Evolutionary conservation across 2,329 filamentous ascomycete species (phyloP), one percentile per base, ranked within the genome.

Genomic region (Cercospora janseana): DNA sequence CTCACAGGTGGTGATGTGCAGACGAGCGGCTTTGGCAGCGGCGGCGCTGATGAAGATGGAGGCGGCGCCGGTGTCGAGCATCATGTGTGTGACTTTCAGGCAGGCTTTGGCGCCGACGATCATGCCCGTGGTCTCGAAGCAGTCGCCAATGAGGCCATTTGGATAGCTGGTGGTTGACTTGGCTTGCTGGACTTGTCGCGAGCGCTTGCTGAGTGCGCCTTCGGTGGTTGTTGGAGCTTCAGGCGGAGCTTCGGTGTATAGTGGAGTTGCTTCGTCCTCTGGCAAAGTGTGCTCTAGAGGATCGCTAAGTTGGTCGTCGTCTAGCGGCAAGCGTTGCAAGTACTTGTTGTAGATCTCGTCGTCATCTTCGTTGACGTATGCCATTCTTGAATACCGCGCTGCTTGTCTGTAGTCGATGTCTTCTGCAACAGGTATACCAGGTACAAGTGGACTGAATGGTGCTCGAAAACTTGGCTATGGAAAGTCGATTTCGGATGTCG

Each of bases 31-130:
- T 3, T 38, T 4, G 12, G 35, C 50, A 13, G 45, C 50, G 3
- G 29, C 29, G 8, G 23, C 9, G 13, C 34, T 48, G 50, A 52
- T 49, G 38, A 49, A 20, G 4, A 46, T 49, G 6, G 45, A 20
- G 5, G 45, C 13, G 8, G 50, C 50, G 6, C 37, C 38, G 29
- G 50, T 49, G 38, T 52, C 50, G 29, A 52, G 29, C 12, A 52
- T 23, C 45, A 52, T 49, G 44, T 42, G 44, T 4, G 37, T 41
- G 6, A 48, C 37, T 7, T 47, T 16, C 2, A 52, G 16, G n/a
- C 35, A 46, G 21, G 15, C 13, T 4, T 26, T 27, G n/a, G n/a
- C 6, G n/a, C 37, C 32, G 6, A 43, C 35, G 24, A 52, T 37
- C 16, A 52, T 21, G 9, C 49, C 43, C 1, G 49, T 52, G 4